A percentile compares a stretch with the other conserved stretches of the same genome.
These are phyloP conservation scores for Verticillium nonalfalfae DNA, from an alignment of 2,329 filamentous ascomycete species.

Conservation along the genomic window DNA sequence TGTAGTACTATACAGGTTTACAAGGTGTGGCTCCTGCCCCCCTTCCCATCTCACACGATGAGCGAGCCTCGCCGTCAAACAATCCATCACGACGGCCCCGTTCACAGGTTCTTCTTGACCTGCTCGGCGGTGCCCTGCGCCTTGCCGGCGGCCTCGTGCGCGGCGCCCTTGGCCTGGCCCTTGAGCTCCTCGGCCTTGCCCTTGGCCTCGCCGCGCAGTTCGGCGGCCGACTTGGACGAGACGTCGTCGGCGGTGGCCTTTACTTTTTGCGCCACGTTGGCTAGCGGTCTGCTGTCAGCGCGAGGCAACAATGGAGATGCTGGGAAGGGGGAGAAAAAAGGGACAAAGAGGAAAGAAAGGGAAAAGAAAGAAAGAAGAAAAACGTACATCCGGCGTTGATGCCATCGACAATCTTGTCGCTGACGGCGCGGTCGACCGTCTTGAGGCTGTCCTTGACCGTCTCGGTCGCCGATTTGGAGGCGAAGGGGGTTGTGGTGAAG, in stretches of 20 bases:
- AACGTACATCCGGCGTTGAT: slow-evolving; percentile 52
- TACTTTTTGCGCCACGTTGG: slow-evolving; percentile 36
- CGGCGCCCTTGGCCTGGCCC: slow-evolving; percentile 25
- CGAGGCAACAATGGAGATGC: not conserved
- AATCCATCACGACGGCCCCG: too few species aligned
- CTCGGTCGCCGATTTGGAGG: slow-evolving; percentile 44
- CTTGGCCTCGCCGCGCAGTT: slow-evolving; percentile 29
- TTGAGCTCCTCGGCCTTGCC: slow-evolving; percentile 31
- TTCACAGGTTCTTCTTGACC: slow-evolving; percentile 22
- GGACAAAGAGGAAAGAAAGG: too few species aligned
- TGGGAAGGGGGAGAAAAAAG: not conserved
- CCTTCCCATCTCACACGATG: not conserved
- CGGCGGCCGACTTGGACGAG: slow-evolving; percentile 25
- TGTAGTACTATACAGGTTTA: slow-evolving; percentile 5
- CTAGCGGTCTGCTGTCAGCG: slow-evolving; percentile 17
- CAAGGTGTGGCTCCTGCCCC: not conserved
- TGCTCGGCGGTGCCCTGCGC: slow-evolving; percentile 36
- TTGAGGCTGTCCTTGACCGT: slow-evolving; percentile 54
- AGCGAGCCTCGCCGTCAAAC: not conserved
- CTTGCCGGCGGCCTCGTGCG: slow-evolving; percentile 29
- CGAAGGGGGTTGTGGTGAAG: slow-evolving; percentile 41
- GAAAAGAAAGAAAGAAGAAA: not conserved
- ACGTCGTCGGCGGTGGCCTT: slow-evolving; percentile 36
- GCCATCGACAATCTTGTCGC: slow-evolving; percentile 55
- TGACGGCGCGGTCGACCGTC: slow-evolving; percentile 51